Evolutionary conservation across 352 stramenopile genomes (phyloP).

Genomic region (Phytophthora pisi): DNA sequence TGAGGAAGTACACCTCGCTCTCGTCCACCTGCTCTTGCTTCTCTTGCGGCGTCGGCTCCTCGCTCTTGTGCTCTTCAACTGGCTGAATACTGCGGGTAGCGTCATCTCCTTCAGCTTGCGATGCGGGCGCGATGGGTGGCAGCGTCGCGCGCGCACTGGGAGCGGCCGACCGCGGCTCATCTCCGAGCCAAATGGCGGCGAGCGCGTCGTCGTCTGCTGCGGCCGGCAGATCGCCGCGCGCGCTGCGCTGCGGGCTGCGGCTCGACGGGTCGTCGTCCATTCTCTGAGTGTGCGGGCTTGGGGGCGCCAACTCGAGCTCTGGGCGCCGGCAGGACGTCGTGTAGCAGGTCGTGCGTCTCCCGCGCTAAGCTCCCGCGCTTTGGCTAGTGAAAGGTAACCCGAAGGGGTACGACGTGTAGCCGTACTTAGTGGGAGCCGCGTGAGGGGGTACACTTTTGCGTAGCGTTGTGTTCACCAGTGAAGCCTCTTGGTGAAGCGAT

Average conservation of each 20-base stretch:
- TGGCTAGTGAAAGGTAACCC: slow-evolving; percentile 3
- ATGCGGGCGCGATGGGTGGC: slow-evolving; percentile 18
- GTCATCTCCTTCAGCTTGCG: neutral
- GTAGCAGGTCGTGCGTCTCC: neutral
- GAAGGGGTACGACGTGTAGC: too few relatives aligned
- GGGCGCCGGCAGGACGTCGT: neutral
- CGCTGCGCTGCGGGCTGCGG: slow-evolving; percentile 14
- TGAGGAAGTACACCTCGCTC: slow-evolving; percentile 85
- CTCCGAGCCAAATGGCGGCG: slow-evolving; percentile 6
- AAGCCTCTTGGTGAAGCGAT: slow-evolving; percentile 16
- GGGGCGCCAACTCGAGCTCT: neutral
- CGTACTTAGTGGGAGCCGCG: neutral
- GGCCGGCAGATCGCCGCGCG: neutral
- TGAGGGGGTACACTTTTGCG: slow-evolving; percentile 9
- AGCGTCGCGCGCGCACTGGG: slow-evolving; percentile 24
- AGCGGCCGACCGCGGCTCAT: neutral
- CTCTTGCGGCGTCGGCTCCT: neutral
- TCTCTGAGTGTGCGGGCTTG: neutral
- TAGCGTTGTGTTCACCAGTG: neutral
- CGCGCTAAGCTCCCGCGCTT: slow-evolving; percentile 9
- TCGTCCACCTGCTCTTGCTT: slow-evolving; percentile 26
- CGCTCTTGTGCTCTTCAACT: slow-evolving; percentile 25
- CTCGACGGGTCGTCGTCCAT: slow-evolving; percentile 29
- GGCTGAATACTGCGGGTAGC: neutral
- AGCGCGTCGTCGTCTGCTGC: slow-evolving; percentile 14